Base-by-base conservation (phyloP, 176 grass and related monocot species). In the Oryza rufipogon region DNA sequence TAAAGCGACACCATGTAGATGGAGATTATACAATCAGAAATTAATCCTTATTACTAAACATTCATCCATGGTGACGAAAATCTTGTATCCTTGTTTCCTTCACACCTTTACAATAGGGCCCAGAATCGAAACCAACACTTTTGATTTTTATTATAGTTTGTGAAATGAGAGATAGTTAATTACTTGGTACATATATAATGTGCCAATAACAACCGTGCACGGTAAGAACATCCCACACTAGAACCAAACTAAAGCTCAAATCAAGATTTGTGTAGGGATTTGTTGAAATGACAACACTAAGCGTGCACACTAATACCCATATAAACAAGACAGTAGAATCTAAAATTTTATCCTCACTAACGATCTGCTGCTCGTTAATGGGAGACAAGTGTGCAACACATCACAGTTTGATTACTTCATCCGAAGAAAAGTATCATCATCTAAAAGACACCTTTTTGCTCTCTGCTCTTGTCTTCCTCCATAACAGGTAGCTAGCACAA, bases 261-360 rank as follows among this genome's bases (percentile, higher is more conserved):
- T 30, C 12, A 73, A 47, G 70, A 47, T 73, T 26, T 73, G 23
- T 28, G 6, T 23, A 73, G 2, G 42, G 13, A 41, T 46, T 28
- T 28, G 42, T 47, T 73, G 2, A 73, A 15, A 28, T 10, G 44
- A 49, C 26, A 49, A 15, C 45, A 74, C 23, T 17, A 38, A 13
- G 73, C 74, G 13, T 76, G 51, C 74, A 76, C 74, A 38, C 72
- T 74, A 33, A 32, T 33, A 74, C 72, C 72, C 72, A 74, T 74
- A 52, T 14, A 52, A 74, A 76, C 74, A 60, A 61, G 51, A 14
- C 0, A 14, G 30, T 38, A 60, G 30, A 38, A 64, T 64, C 34
- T 64, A 44, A 78, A 60, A 12, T 36, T 39, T 56, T 64, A 64
- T 78, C 11, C 12, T 42, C 11, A 2, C 0, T 25, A 47, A 79